Base-by-base conservation (phyloP, 2,329 filamentous ascomycete genomes). In the Diaporthe ilicicola region DNA sequence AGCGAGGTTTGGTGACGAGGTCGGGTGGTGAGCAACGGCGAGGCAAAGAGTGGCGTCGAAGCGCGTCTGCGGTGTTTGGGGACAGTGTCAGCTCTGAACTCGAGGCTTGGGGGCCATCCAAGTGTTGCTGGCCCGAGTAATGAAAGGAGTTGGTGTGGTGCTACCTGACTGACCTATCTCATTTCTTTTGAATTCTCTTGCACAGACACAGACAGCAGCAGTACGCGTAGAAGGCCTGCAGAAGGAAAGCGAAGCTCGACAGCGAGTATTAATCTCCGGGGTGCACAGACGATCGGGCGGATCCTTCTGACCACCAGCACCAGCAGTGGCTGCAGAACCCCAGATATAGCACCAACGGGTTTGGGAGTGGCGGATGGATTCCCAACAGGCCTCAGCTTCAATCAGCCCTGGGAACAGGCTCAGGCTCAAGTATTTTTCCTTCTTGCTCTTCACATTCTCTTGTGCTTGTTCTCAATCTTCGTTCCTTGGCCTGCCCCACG, bases 201-300 rank as follows among this genome's bases (percentile, higher is more conserved):
- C 59, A 64, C 59, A 62, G 59, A 64, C 42, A 22, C 13, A 2
- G 22, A 15, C 10, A 48, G 42, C 5, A 62, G 7, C 27, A 37
- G 29, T 48, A 64, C 42, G 2, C 37, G 29, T 64, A 10, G 59
- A 64, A 64, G 59, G 29, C 44, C 59, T 24, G 44, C 59, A 64
- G 59, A 64, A 64, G 29, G 27, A 27, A 50, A 64, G 29, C 50
- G 59, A 64, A 44, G 59, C n/a, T 50, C 59, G 27, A 37, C 29
- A 48, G 59, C 59, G 22, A 27, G 44, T 27, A 64, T 64, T 64
- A 64, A 64, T 64, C 44, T 64, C 59, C 59, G 59, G 59, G 19
- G 22, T 24, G 44, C 44, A 50, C 59, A 64, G 59, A 64, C 42
- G 44, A 64, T 50, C 44, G n/a, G 29, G 29, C 27, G 59, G 59